Conservation (phyloP, 805 yeast genomes). For the Yamadazyma akitaensis region DNA sequence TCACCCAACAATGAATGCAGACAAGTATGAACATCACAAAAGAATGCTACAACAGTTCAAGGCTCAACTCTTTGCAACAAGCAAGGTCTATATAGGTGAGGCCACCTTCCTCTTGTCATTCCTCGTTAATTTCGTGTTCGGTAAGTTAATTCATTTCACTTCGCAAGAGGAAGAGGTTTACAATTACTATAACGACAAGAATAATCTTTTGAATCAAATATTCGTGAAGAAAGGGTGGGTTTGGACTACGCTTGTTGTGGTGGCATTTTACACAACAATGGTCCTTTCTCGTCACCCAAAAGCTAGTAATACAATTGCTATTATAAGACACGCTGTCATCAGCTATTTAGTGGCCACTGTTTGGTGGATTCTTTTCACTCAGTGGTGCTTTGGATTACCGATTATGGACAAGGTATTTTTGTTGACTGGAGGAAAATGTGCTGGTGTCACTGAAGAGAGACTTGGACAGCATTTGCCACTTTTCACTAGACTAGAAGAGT, state of each 20-base stretch:
- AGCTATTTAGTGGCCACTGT: constrained; percentile 55
- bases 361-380: constrained; percentile 88
- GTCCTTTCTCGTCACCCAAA: constrained; percentile 9
- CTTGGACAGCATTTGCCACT: constrained; percentile 10
- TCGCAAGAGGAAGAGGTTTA: constrained; percentile 46
- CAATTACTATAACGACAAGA: constrained; percentile 57
- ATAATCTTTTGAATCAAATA: constrained; percentile 62
- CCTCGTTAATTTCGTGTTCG: constrained; percentile 42
- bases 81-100: constrained; percentile 21
- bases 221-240: constrained; percentile 93
- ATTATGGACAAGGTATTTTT: constrained; percentile 84
- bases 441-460: constrained; percentile 19
- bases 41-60: not conserved
- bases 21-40: constrained; percentile 12
- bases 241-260: constrained; percentile 59
- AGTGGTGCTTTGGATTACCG: constrained; percentile 82
- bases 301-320: constrained; percentile 2
- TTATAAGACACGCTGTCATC: constrained; percentile 21
- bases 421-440: constrained; percentile 80
- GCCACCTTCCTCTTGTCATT: constrained; percentile 31
- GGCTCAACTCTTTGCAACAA: constrained; percentile 2
- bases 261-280: constrained; percentile 23
- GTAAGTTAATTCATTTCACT: constrained; percentile 46
- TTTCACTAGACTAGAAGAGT: constrained; percentile 10
- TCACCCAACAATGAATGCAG: constrained; percentile 9